Evolutionary conservation across 805 yeast species (phyloP), one percentile per base, ranked within the genome.

Genomic region (Debaryomyces prosopidis): DNA sequence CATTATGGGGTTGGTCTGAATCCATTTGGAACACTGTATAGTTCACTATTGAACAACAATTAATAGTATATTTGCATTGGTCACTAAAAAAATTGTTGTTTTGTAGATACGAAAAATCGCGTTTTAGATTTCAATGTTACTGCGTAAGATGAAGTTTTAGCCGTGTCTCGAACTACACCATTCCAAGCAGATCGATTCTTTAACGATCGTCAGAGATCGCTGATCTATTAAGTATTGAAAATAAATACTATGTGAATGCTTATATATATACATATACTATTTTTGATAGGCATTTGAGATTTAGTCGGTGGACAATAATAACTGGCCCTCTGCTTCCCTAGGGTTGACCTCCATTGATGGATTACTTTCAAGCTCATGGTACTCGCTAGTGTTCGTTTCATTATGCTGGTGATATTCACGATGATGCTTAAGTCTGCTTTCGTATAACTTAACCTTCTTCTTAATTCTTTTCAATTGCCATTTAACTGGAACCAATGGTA

Each of bases 401-500:
- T 34, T 18, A 2, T 15, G 12, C 17, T 11, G 17, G 19, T 16
- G n/a, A 16, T 11, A 15, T 8, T 34, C 44, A 8, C 43, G 42
- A 9, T 45, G 35, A 41, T 52, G 52, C 32, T 34, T 36, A 32
- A 38, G 37, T 48, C 58, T 49, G 46, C 40, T 43, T 47, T 63
- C 53, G 50, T 56, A 54, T 48, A 64, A 44, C 46, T 55, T 38
- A 23, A 60, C 39, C 40, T 62, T 66, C 58, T 78, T 78, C 32
- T 63, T 65, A 32, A 87, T 76, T 40, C 80, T 67, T 50, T 74
- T 78, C 50, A 70, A 64, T 60, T 87, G 95, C 75, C 80, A 79
- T 40, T 57, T 61, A 11, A 83, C 52, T 4, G 96, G 96, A 6
- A 87, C 42, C 8, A 71, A 58, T 3, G 89, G 89, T 42, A 84